Base-by-base conservation (phyloP, 2,329 filamentous ascomycete species). In the Fragosphaeria purpurea region DNA sequence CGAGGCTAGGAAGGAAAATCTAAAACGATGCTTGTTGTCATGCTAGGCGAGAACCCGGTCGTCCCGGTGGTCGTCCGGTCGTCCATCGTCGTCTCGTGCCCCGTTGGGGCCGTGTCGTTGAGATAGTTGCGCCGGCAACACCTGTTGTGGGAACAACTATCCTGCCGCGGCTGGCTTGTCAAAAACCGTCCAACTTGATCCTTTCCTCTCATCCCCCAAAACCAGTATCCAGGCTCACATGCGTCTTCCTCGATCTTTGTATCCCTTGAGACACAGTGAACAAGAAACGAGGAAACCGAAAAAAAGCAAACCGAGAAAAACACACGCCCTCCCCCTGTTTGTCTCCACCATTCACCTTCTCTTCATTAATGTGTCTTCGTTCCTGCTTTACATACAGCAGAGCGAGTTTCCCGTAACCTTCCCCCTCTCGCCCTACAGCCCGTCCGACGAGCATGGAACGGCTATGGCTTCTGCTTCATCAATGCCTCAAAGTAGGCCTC, bases 401-500 rank as follows among this genome's bases (percentile, higher is more conserved):
- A 45, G 40, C 22, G 22, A 22, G 22, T 22, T 22, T 22, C 22
- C 22, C 22, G 22, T 22, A 22, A 22, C 22, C 22, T 22, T 22
- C 22, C 22, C 22, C 22, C 22, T 22, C 22, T 22, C 22, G 22
- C 22, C 22, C 22, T 22, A 22, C 22, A 22, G 22, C 22, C 40
- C 47, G 44, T 46, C 50, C 47, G 41, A 40, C 2, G 44, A 22
- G 22, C 39, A 37, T 6, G 38, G 42, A 39, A 35, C 48, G 41
- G 37, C 67, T 72, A 79, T 60, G 74, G 66, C 63, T 69, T 77
- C 64, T 76, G 67, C 65, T 73, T 69, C 58, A 69, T 61, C 61
- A 88, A 71, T 61, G 79, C 75, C 63, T 80, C 78, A 68, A 95
- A 71, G 69, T 81, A 88, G 61, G 86, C 83, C 76, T 97, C 91